These are phyloP conservation scores for Sanguinoderma infundibulare DNA, from an alignment of 1,284 basidiomycete species.

Conservation along the genomic window DNA sequence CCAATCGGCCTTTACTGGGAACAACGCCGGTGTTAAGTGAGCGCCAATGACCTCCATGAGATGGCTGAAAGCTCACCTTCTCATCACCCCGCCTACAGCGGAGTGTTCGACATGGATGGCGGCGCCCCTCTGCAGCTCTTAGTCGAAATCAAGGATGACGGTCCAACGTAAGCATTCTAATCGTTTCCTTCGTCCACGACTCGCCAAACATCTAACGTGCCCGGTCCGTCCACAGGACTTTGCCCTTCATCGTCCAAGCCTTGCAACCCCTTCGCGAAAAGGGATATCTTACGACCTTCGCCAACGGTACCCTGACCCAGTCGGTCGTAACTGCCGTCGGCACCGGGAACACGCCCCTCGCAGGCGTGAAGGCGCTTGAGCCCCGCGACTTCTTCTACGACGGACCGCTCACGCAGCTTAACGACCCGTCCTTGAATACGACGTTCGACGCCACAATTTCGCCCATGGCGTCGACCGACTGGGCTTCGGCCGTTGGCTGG, in stretches of 20 bases:
- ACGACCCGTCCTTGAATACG: conserved; percentile 40
- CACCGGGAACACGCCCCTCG: conserved; percentile 60
- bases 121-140: conserved; percentile 49
- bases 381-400: conserved; percentile 60
- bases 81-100: conserved; percentile 30
- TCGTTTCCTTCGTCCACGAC: neutral
- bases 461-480: conserved; percentile 57
- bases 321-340: conserved; percentile 52
- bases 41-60: conserved; percentile 23
- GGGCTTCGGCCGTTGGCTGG: conserved; percentile 51
- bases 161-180: conserved; percentile 41
- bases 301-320: conserved; percentile 42
- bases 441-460: conserved; percentile 48
- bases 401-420: conserved; percentile 50
- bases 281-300: conserved; percentile 53
- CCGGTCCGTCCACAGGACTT: conserved; percentile 38
- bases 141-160: conserved; percentile 59
- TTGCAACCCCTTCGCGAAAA: conserved; percentile 50
- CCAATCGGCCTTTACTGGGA: conserved; percentile 43
- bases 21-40: conserved; percentile 47
- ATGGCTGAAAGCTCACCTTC: neutral
- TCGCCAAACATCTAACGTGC: neutral
- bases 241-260: conserved; percentile 49
- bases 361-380: conserved; percentile 46
- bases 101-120: conserved; percentile 53